phyloP scores from a whole-genome alignment of 73 alveolate genomes.

The Paramecium pentaurelia region DNA sequence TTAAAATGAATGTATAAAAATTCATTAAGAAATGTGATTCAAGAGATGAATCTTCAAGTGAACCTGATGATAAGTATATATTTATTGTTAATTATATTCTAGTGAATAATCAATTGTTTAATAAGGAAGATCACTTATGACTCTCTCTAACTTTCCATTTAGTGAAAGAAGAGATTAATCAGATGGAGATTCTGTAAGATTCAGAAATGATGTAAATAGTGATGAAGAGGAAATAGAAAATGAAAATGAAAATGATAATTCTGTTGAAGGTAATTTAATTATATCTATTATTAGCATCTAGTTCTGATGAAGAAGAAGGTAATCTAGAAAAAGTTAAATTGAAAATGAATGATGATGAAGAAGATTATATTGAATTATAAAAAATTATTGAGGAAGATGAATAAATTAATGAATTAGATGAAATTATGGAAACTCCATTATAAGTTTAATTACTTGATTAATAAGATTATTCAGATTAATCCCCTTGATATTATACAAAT shows the following conservation, averaged over 20 bases:
- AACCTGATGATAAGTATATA: neutral
- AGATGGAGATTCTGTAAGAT: slow-evolving; percentile 58
- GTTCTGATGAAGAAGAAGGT: slow-evolving; percentile 23
- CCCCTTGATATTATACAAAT: neutral
- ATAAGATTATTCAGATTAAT: neutral
- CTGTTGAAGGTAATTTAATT: neutral
- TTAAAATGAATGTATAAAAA: neutral
- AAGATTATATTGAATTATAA: neutral
- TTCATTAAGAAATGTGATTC: neutral
- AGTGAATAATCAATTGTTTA: neutral
- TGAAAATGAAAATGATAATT: neutral
- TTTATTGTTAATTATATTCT: neutral
- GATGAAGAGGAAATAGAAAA: slow-evolving; percentile 18
- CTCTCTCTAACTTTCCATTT: slow-evolving; percentile 7
- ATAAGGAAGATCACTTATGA: neutral
- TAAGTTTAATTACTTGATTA: neutral
- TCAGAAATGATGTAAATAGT: slow-evolving; percentile 38
- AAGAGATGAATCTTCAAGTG: neutral
- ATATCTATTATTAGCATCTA: neutral
- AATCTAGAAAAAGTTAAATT: neutral
- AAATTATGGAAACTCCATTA: neutral
- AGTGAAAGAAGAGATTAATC: slow-evolving; percentile 55
- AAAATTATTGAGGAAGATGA: slow-evolving; percentile 40
- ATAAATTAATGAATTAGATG: neutral
- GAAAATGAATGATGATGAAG: slow-evolving; percentile 10